phyloP scores from a whole-genome alignment of 164 flowering plant genomes.

The Stephania japonica region DNA sequence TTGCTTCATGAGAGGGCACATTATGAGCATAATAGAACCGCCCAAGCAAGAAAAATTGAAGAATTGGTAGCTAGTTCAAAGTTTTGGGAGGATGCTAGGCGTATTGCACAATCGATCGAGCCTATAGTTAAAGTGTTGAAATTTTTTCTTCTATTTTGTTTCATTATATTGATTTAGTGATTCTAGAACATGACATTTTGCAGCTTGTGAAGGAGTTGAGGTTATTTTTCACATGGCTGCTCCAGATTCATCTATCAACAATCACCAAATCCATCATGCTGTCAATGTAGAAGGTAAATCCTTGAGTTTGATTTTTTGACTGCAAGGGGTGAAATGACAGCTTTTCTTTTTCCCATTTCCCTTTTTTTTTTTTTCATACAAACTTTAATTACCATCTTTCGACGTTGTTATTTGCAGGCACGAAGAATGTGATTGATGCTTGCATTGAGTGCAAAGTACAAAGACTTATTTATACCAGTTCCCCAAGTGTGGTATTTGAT shows the following conservation, averaged over 20 bases:
- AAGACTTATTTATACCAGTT: slow-evolving; percentile 86
- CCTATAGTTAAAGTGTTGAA: too few relatives aligned
- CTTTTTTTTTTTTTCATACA: slow-evolving; percentile 6
- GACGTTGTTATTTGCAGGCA: slow-evolving; percentile 39
- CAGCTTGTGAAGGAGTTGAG: slow-evolving; percentile 75
- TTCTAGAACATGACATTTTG: slow-evolving; percentile 12
- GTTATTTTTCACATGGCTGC: slow-evolving; percentile 99
- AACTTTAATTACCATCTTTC: slow-evolving; percentile 10
- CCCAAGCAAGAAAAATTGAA: too few relatives aligned
- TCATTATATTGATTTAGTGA: background rate
- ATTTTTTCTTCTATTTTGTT: background rate
- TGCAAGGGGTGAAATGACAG: background rate
- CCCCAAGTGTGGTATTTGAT: slow-evolving; percentile 97
- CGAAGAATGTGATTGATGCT: slow-evolving; percentile 82
- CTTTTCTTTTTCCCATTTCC: background rate
- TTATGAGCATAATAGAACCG: too few relatives aligned
- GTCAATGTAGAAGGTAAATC: slow-evolving; percentile 84
- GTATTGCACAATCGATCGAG: too few relatives aligned
- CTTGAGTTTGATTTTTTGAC: background rate
- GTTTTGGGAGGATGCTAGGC: too few relatives aligned
- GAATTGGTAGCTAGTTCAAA: too few relatives aligned
- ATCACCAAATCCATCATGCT: slow-evolving; percentile 70
- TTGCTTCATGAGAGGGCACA: too few relatives aligned
- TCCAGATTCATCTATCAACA: slow-evolving; percentile 93
- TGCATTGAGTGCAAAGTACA: slow-evolving; percentile 73